Evolutionary conservation across 2,329 filamentous ascomycete genomes (phyloP), one percentile per base, ranked within the genome.

Genomic region (Nannizziopsis barbatae): DNA sequence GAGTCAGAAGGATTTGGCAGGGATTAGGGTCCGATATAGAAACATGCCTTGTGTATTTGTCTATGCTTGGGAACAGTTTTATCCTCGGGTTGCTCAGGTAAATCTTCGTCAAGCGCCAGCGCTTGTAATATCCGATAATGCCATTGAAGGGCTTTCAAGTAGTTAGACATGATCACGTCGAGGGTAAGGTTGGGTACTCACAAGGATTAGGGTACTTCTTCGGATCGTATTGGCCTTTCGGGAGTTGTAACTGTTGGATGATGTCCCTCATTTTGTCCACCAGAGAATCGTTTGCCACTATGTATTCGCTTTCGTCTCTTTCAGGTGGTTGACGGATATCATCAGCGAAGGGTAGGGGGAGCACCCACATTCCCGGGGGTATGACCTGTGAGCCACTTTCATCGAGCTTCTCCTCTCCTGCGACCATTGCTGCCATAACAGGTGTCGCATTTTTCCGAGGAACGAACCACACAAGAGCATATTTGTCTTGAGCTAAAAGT

Each of bases 91-190:
- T 75, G 68, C 15, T 84, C 82, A 0, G 89, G 89, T 1, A 94
- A 70, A 56, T 95, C 89, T 62, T 98, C 92, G 32, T 95, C 89
- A 0, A 98, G 73, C 0, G 92, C 92, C 50, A 95, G 75, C 5
- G 86, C 84, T 66, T 98, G 92, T 0, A 98, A 71, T 40, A 98
- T 94, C 53, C 80, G 83, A 71, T 96, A 98, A 69, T 96, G 92
- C 89, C 90, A 98, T 67, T 98, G 92, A 18, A 98, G 73, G 7
- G 85, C 77, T 61, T 45, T 49, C 5, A 11, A 42, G 35, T 14
- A 12, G 17, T 55, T 42, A 55, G 39, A 49, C 15, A 14, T 36
- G 15, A 12, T 10, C 11, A 22, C 12, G 10, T 11, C 10, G 10
- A 18, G 12, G 18, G 30, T 17, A n/a, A 18, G 15, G 15, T 15